Evolutionary conservation across 2,329 filamentous ascomycete genomes (phyloP), one percentile per base, ranked within the genome.

Genomic region (Cytospora piceicola): DNA sequence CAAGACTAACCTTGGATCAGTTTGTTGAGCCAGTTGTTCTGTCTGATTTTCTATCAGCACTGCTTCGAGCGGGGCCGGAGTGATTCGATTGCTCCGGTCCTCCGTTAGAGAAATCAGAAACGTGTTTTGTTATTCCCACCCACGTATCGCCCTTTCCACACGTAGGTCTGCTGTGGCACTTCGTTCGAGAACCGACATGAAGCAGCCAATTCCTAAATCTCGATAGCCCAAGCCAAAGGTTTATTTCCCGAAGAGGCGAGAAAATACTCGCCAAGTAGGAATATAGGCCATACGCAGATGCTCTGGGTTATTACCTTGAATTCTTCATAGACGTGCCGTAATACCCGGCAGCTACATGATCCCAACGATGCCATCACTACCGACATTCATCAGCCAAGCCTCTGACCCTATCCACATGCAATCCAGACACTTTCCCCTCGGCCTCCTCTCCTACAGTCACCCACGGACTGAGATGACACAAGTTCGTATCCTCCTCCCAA

Each of bases 401-500:
- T 14, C 30, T 58, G 14, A 69, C 65, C 54, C 67, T 57, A 5
- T 51, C 55, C 4, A 69, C 72, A 36, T 80, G 78, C 55, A 81
- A 68, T 24, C 79, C 79, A 0, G 79, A 80, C 34, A 76, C 72
- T n/a, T 71, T 71, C 0, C 76, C 76, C 11, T 71, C 70, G 2
- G 67, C 69, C 39, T 71, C 67, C 42, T 77, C 72, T 4, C 82
- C 83, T 2, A 84, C 73, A 39, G 83, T 77, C 57, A 83, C 73
- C 83, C 82, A 85, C 22, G 82, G 82, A 30, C 80, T 82, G 51
- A 74, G 74, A 67, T 79, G 76, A 72, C 83, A 85, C 63, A 74
- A 70, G 67, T 74, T 71, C 15, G 67, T 72, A 27, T 69, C 71
- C 57, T 76, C 73, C 32, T 84, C 78, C 74, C 80, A 85, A 32